phyloP scores from a whole-genome alignment of 2,329 filamentous ascomycete genomes.

The Aureobasidium sp. region DNA sequence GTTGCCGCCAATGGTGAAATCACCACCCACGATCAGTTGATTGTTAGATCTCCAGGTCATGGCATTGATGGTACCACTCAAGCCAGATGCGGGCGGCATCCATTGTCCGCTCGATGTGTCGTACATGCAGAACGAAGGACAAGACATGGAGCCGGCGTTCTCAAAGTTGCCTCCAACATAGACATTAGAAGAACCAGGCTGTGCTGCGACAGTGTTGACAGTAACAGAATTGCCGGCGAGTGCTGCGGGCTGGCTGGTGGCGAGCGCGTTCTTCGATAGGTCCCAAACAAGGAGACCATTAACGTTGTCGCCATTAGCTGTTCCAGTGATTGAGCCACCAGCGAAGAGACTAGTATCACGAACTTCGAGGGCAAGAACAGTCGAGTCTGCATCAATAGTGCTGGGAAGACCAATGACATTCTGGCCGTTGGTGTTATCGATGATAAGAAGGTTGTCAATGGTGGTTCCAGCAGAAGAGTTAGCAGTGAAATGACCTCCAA shows the following conservation, averaged over 20 bases:
- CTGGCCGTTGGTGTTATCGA: slow-evolving; percentile 65
- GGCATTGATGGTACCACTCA: slow-evolving; percentile 61
- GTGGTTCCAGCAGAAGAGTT: slow-evolving; percentile 58
- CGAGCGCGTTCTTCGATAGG: slow-evolving; percentile 55
- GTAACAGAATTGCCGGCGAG: slow-evolving; percentile 61
- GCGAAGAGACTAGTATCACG: slow-evolving; percentile 65
- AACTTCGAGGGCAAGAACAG: slow-evolving; percentile 63
- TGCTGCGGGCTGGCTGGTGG: slow-evolving; percentile 62
- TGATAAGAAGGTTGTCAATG: slow-evolving; percentile 72
- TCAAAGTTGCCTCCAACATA: slow-evolving; percentile 82
- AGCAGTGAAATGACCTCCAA: slow-evolving; percentile 79
- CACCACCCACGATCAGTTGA: slow-evolving; percentile 68
- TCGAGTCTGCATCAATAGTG: slow-evolving; percentile 62
- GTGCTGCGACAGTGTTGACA: slow-evolving; percentile 68
- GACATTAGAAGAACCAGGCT: slow-evolving; percentile 62
- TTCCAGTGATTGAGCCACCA: slow-evolving; percentile 71
- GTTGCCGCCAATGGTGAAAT: slow-evolving; percentile 60
- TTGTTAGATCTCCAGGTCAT: slow-evolving; percentile 70
- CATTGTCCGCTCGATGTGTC: slow-evolving; percentile 64
- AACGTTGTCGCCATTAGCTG: slow-evolving; percentile 52
- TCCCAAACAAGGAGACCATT: slow-evolving; percentile 76
- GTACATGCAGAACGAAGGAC: slow-evolving; percentile 74
- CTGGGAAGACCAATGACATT: slow-evolving; percentile 60
- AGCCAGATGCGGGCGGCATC: slow-evolving; percentile 65
- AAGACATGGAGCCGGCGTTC: slow-evolving; percentile 74